Conservation (phyloP, 1,284 basidiomycete species). For the Ceratobasidium sp. region DNA sequence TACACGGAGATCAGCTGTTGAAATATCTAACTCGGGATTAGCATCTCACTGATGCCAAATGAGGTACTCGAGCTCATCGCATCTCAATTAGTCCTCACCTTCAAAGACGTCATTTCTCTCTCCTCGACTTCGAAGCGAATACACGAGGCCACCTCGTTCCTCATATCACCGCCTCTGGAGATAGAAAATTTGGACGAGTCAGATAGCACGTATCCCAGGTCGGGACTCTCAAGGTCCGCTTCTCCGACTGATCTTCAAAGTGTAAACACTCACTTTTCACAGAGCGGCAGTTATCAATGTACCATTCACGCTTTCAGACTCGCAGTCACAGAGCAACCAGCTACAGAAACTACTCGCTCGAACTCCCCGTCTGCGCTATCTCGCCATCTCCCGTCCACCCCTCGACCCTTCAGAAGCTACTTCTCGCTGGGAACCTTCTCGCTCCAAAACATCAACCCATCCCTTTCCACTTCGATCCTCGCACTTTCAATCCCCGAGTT, state of each 20-base stretch:
- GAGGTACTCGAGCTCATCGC: slow-evolving; percentile 29
- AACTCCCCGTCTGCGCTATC: slow-evolving; percentile 24
- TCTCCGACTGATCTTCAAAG: no score
- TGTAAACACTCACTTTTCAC: no score
- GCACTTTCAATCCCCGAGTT: slow-evolving; percentile 1
- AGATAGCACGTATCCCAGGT: background rate
- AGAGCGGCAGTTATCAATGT: slow-evolving; percentile 6
- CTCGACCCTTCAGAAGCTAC: slow-evolving; percentile 3
- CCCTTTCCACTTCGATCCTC: slow-evolving; percentile 28
- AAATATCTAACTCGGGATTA: background rate
- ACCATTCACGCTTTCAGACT: slow-evolving; percentile 3
- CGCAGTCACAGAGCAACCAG: slow-evolving; percentile 8
- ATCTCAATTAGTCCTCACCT: slow-evolving; percentile 13
- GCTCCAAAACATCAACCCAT: slow-evolving; percentile 13
- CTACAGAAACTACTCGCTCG: background rate
- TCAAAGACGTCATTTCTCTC: slow-evolving; percentile 21
- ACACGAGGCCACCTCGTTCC: slow-evolving; percentile 7
- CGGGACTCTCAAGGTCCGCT: slow-evolving; percentile 1
- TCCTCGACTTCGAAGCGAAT: slow-evolving; percentile 17
- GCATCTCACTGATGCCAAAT: slow-evolving; percentile 8
- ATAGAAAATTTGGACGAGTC: background rate
- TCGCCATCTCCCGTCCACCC: slow-evolving; percentile 6
- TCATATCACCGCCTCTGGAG: background rate
- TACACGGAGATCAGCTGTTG: background rate
- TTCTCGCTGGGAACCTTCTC: slow-evolving; percentile 20